Base-by-base conservation (phyloP, 768 basidiomycete genomes). In the Psilocybe cyanescens region DNA sequence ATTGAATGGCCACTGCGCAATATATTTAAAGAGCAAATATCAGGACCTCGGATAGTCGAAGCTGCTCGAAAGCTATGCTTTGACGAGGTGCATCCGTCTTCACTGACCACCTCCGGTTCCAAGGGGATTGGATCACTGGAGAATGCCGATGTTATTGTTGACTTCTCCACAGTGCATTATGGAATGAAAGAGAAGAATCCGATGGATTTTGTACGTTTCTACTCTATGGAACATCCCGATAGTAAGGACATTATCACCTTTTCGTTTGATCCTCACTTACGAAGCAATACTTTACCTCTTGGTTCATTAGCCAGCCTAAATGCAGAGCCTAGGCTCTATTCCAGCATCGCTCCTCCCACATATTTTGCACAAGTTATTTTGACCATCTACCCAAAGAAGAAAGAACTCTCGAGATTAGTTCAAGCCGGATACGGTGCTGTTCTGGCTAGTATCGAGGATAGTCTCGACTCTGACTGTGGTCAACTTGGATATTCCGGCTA, bases 171-270 rank as follows among this genome's bases (percentile, higher is more conserved):
- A 17, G 79, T 94, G 81, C 93, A 94, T 68, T 88, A 90, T 67
- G 93, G 92, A 3, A 91, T 89, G 86, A 78, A 83, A 63, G 83
- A 85, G 46, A 71, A 77, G 62, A 91, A 91, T 66, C 93, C 93
- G 1, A 69, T 94, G 51, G 81, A 88, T 47, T 80, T 75, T 16
- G 84, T 92, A 54, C 84, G 81, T 69, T 95, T 94, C 68, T 94
- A 92, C 67, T 85, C 86, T 0, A 92, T 92, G 71, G 75, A 78
- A 12, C 77, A 82, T n/a, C 84, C 84, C 0, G 72, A 87, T 59
- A 66, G 91, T 92, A 67, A 60, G 81, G 71, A 8, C 55, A 11
- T 44, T 16, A 8, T 24, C 14, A 49, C 37, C 7, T 28, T 45
- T 52, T 14, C 4, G 24, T 54, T 44, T 17, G 2, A n/a, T 17